These are phyloP conservation scores for Pichia pseudocactophila DNA, from an alignment of 805 yeast genomes.

Conservation along the genomic window DNA sequence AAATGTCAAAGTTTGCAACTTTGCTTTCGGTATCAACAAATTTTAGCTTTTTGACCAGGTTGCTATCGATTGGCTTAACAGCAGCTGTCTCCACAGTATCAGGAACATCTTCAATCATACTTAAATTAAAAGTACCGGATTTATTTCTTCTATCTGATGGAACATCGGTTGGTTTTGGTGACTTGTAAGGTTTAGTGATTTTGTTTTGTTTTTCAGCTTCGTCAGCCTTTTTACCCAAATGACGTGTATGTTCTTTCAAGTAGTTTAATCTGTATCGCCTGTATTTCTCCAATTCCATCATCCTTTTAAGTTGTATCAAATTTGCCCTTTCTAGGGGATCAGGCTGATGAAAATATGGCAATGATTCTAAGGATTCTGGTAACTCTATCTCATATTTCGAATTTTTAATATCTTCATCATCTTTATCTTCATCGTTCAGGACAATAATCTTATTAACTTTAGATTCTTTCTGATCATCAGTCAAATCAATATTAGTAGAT, in stretches of 20 bases:
- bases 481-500: constrained; percentile 9
- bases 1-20: constrained; percentile 11
- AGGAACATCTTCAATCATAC: constrained; percentile 3
- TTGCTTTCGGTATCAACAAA: constrained; percentile 14
- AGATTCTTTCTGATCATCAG: neutral
- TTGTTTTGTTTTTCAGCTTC: constrained; percentile 7
- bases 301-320: constrained; percentile 24
- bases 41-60: constrained; percentile 16
- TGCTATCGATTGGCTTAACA: constrained; percentile 10
- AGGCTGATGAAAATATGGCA: constrained; percentile 2
- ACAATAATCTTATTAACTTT: constrained; percentile 3
- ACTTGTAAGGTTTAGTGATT: neutral
- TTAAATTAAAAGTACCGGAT: constrained; percentile 20
- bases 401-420: neutral
- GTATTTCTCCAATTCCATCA: constrained; percentile 37
- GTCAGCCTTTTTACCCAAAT: constrained; percentile 13
- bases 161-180: constrained; percentile 3
- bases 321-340: constrained; percentile 28
- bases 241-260: constrained; percentile 28
- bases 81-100: constrained; percentile 12
- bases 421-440: constrained; percentile 3
- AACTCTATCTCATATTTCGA: constrained; percentile 6
- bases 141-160: constrained; percentile 20
- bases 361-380: neutral
- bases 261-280: constrained; percentile 39